phyloP scores from a whole-genome alignment of 2,329 filamentous ascomycete species.

The Trichophyton verrucosum region DNA sequence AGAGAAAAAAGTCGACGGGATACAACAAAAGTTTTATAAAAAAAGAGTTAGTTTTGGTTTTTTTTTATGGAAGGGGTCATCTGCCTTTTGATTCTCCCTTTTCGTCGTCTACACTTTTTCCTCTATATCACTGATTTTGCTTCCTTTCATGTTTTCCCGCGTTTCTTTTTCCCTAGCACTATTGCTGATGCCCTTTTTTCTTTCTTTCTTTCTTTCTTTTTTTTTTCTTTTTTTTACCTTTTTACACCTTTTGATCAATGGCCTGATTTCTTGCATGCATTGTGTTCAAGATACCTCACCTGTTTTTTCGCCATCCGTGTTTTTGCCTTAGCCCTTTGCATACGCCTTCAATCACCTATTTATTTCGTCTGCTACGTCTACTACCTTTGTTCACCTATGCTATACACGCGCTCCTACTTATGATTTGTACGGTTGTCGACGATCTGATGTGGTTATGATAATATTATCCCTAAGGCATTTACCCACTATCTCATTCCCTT shows the following conservation, averaged over 20 bases:
- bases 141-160: too few species aligned
- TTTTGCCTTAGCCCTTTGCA: constrained; percentile 7
- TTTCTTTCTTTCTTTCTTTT: not conserved
- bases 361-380: not conserved
- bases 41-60: constrained; percentile 2
- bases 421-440: constrained; percentile 15
- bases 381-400: not conserved
- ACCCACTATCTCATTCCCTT: not conserved
- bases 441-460: constrained; percentile 12
- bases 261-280: not conserved
- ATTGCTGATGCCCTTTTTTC: not conserved
- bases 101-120: too few species aligned
- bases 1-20: not conserved
- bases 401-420: constrained; percentile 4
- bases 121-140: too few species aligned
- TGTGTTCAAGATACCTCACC: constrained; percentile 6
- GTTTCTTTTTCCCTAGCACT: not conserved
- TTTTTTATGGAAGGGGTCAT: not conserved
- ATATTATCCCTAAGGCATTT: not conserved
- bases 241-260: not conserved
- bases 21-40: constrained; percentile 3
- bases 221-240: not conserved
- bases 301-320: constrained; percentile 1
- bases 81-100: too few species aligned
- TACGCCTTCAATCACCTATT: constrained; percentile 4